These are phyloP conservation scores for Sicyos edulis DNA, from an alignment of 306 rosid genomes.

Conservation along the genomic window DNA sequence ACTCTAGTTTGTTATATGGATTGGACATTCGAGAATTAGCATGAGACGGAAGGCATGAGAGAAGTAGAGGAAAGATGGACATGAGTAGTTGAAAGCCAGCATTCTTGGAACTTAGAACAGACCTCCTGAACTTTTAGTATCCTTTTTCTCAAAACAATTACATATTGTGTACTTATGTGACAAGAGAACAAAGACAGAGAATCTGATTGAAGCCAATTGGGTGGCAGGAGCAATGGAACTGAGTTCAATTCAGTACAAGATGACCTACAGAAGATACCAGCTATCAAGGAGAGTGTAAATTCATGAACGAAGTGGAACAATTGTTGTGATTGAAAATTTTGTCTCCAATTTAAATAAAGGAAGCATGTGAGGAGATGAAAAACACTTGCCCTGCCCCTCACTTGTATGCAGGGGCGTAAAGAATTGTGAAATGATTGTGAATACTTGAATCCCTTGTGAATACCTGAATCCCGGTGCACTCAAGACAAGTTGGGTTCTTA, in stretches of 20 bases:
- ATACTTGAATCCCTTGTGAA: neutral
- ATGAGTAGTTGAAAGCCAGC: neutral
- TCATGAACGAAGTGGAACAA: neutral
- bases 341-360: neutral
- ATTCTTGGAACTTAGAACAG: slow-evolving; percentile 1
- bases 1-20: neutral
- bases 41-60: neutral
- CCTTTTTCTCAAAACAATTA: neutral
- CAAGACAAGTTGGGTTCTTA: neutral
- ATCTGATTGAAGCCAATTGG: slow-evolving; percentile 6
- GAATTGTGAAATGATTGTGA: neutral
- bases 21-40: neutral
- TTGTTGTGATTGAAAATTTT: neutral
- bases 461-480: slow-evolving; percentile 9
- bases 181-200: neutral
- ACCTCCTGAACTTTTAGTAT: neutral
- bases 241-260: neutral
- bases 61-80: neutral
- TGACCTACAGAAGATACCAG: neutral
- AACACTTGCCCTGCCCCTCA: neutral
- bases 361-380: neutral
- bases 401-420: neutral
- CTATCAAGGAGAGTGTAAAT: neutral
- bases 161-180: neutral
- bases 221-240: slow-evolving; percentile 10